Conservation (phyloP, 1,284 basidiomycete species). For the Ustilago lituana region DNA sequence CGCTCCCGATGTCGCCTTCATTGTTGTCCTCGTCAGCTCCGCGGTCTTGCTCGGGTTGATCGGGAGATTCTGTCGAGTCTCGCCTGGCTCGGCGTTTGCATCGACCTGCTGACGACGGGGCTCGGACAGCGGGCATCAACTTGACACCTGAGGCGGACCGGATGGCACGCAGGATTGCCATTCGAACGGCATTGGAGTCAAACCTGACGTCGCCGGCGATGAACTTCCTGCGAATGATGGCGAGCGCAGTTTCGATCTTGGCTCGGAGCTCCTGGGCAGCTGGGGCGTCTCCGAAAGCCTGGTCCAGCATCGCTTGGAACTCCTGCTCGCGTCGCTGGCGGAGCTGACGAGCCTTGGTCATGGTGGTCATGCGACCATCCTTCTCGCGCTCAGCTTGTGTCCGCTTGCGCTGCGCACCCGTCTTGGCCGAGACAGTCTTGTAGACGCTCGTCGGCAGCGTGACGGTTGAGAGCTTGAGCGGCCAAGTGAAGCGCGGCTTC, state of each 20-base stretch:
- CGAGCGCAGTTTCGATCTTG: slow-evolving; percentile 36
- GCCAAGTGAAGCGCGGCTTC: slow-evolving; percentile 29
- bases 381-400: slow-evolving; percentile 22
- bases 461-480: slow-evolving; percentile 25
- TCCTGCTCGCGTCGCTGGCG: slow-evolving; percentile 25
- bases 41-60: slow-evolving; percentile 1
- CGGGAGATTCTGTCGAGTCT: background rate
- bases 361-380: slow-evolving; percentile 34
- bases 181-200: slow-evolving; percentile 16
- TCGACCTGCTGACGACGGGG: slow-evolving; percentile 4
- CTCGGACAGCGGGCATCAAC: slow-evolving; percentile 25
- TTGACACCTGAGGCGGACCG: slow-evolving; percentile 22
- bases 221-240: slow-evolving; percentile 27
- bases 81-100: background rate
- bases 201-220: slow-evolving; percentile 30
- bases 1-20: background rate
- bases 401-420: background rate
- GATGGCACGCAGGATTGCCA: slow-evolving; percentile 27
- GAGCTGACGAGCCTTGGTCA: slow-evolving; percentile 38
- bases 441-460: slow-evolving; percentile 17
- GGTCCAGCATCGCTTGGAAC: slow-evolving; percentile 28
- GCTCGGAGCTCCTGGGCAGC: slow-evolving; percentile 24
- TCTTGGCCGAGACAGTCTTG: background rate
- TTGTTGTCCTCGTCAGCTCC: background rate
- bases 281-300: slow-evolving; percentile 17